Conservation (phyloP, 225 moss, liverwort and hornwort species). For the Pseudisothecium myosuroides region DNA sequence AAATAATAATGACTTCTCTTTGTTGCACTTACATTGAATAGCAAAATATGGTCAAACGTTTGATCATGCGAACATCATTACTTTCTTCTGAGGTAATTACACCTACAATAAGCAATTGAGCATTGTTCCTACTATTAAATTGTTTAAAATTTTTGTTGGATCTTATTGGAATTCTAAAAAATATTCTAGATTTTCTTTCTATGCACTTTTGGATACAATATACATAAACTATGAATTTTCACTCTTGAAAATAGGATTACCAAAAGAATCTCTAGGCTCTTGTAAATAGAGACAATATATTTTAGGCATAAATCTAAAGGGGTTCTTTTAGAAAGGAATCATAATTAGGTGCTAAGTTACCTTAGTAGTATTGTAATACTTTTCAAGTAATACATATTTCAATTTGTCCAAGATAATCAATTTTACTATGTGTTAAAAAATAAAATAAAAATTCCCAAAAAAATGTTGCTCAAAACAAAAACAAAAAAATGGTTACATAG, state of each 20-base stretch:
- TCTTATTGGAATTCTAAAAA: background rate
- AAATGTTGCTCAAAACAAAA: background rate
- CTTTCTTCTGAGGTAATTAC: background rate
- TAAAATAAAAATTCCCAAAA: fast-evolving
- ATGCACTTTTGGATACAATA: background rate
- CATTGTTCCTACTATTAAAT: background rate
- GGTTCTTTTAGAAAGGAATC: background rate
- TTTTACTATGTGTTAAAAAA: background rate
- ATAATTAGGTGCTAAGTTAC: too few relatives aligned
- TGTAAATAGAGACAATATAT: background rate
- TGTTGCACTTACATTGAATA: background rate
- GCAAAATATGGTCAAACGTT: background rate
- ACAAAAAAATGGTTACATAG: background rate
- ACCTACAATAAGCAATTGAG: background rate
- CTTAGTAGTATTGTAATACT: too few relatives aligned
- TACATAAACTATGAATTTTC: background rate
- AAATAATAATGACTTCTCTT: background rate
- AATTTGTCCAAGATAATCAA: background rate
- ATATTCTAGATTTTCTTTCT: fast-evolving
- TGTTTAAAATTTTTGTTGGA: background rate
- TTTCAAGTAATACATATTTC: background rate
- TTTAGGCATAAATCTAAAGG: background rate
- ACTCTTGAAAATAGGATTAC: background rate
- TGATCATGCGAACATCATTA: background rate
- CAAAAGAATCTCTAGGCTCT: fast-evolving